Percentiles rank a stretch among this genome's conserved stretches.
These are phyloP conservation scores for Geotrichum phurueaensis DNA, from an alignment of 1,139 yeast species.

Conservation along the genomic window DNA sequence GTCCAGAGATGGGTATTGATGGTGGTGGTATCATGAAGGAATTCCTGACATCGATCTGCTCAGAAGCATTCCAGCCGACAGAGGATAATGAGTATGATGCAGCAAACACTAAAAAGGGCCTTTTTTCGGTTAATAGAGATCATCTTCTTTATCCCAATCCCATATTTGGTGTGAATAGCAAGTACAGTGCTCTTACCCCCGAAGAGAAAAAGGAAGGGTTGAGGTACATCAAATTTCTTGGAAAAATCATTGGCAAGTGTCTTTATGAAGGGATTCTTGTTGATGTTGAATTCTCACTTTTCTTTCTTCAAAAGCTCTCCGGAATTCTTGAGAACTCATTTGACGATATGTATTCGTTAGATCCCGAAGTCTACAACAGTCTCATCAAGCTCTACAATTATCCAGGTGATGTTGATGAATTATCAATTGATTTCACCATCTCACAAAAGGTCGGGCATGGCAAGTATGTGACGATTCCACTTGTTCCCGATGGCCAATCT, in stretches of 20 bases:
- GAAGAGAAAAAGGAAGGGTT: conserved; percentile 37
- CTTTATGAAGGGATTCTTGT: conserved; percentile 77
- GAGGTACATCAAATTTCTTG: conserved; percentile 55
- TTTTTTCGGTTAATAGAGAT: conserved; percentile 51
- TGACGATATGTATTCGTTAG: conserved; percentile 72
- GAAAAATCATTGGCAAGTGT: conserved; percentile 82
- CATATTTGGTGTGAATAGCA: conserved; percentile 39
- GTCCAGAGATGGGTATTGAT: conserved; percentile 84
- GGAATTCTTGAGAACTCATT: conserved; percentile 49
- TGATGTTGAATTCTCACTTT: conserved; percentile 81
- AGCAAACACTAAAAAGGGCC: conserved; percentile 28
- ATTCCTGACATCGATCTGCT: conserved; percentile 65
- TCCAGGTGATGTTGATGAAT: conserved; percentile 50
- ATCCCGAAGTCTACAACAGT: conserved; percentile 58
- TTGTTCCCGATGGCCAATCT: conserved; percentile 55
- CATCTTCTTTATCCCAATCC: conserved; percentile 74
- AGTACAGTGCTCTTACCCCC: conserved; percentile 19
- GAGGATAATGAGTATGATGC: conserved; percentile 23
- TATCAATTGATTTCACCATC: conserved; percentile 64
- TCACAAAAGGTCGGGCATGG: conserved; percentile 42
- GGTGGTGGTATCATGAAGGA: conserved; percentile 97
- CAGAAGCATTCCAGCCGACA: conserved; percentile 56
- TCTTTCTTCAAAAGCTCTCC: conserved; percentile 70
- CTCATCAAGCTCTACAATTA: conserved; percentile 58
- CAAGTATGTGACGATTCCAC: conserved; percentile 44